phyloP scores from a whole-genome alignment of 495 filamentous ascomycete genomes.

The Xylaria intraflava region DNA sequence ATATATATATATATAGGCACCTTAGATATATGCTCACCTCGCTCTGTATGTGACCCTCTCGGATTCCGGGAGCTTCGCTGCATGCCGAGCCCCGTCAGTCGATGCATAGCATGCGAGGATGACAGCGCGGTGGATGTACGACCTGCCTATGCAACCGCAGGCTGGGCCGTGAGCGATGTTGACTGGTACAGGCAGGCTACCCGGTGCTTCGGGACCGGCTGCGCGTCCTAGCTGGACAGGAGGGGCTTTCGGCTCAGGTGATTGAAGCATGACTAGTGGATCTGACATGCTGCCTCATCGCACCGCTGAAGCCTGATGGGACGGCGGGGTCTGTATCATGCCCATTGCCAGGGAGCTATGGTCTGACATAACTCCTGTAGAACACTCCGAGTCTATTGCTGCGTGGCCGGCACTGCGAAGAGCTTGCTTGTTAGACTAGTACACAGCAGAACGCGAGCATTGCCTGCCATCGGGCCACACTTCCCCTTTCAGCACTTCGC shows the following conservation, averaged over 20 bases:
- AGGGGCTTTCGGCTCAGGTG: not conserved
- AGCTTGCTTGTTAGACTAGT: no score
- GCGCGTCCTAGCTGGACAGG: slow-evolving; percentile 11
- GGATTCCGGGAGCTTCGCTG: slow-evolving; percentile 2
- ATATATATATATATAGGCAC: no score
- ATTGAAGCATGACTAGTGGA: slow-evolving; percentile 26
- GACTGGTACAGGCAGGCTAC: slow-evolving; percentile 10
- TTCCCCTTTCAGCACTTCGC: slow-evolving; percentile 2
- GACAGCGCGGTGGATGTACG: not conserved
- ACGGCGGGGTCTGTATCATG: not conserved
- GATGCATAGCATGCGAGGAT: not conserved
- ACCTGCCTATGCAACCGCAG: not conserved
- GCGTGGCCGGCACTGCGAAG: no score
- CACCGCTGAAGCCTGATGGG: slow-evolving; percentile 13
- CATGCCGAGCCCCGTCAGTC: no score
- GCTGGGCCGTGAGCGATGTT: slow-evolving; percentile 1
- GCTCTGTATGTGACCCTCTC: no score
- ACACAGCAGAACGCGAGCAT: not conserved
- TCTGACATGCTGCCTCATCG: no score
- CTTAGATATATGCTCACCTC: no score
- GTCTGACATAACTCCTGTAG: no score
- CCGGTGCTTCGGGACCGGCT: slow-evolving; percentile 25
- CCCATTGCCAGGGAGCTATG: not conserved
- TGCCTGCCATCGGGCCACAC: not conserved
- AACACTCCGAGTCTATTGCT: no score